phyloP scores from a whole-genome alignment of 2,329 filamentous ascomycete species.

The Mollisiaceae sp. region DNA sequence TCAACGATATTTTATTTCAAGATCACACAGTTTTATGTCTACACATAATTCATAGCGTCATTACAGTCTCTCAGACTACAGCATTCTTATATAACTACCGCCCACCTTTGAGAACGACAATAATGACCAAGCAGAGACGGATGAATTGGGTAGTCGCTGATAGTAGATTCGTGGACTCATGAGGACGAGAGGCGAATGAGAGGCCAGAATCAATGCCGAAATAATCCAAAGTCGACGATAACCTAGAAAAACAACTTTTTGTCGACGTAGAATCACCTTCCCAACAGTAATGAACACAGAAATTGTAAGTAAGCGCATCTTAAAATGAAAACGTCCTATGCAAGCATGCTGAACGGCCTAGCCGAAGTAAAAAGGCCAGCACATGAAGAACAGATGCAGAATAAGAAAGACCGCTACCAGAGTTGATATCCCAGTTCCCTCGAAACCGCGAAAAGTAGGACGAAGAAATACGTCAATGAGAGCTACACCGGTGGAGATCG shows the following conservation, averaged over 20 bases:
- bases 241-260: constrained; percentile 44
- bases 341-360: constrained; percentile 39
- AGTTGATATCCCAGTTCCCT: constrained; percentile 36
- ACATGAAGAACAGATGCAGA: constrained; percentile 33
- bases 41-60: constrained; percentile 21
- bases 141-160: constrained; percentile 45
- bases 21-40: background rate
- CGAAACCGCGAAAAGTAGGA: constrained; percentile 31
- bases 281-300: constrained; percentile 40
- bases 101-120: constrained; percentile 26
- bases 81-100: constrained; percentile 29
- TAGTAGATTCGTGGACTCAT: constrained; percentile 46
- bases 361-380: constrained; percentile 32
- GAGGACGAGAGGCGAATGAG: constrained; percentile 40
- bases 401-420: constrained; percentile 33
- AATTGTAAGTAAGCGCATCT: constrained; percentile 36
- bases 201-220: constrained; percentile 37
- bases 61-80: constrained; percentile 33
- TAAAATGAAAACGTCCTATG: constrained; percentile 41
- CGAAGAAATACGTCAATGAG: constrained; percentile 26
- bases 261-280: constrained; percentile 39
- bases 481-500: constrained; percentile 1
- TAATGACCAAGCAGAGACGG: constrained; percentile 32
- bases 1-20: background rate
- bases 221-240: constrained; percentile 38